Evolutionary conservation across 192 early-diverging fungal species (phyloP).

Genomic region (Backusella mclennaniae): DNA sequence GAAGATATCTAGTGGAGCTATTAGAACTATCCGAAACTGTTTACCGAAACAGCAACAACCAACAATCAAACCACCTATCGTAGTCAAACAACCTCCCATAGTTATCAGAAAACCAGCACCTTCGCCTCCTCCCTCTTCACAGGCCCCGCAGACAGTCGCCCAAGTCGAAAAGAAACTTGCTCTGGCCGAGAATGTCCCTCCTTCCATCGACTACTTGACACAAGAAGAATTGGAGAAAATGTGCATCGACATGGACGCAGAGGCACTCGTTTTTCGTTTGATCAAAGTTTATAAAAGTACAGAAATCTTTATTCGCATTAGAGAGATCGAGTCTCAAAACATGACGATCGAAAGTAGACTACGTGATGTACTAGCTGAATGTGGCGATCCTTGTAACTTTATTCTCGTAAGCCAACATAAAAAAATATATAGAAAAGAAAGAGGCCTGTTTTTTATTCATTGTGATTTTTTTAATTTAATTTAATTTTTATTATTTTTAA

Average conservation of each 20-base stretch:
- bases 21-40: not conserved
- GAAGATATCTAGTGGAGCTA: not conserved
- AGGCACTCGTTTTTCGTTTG: not conserved
- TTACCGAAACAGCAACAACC: not conserved
- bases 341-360: conserved; percentile 13
- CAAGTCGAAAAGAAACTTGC: not conserved
- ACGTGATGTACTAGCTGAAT: conserved; percentile 8
- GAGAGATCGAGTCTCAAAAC: conserved; percentile 14
- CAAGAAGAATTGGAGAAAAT: conserved; percentile 11
- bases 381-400: conserved; percentile 19
- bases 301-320: conserved; percentile 16
- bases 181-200: not conserved
- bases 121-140: not conserved
- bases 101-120: not conserved
- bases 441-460: not conserved
- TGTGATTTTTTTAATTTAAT: not conserved
- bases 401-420: conserved; percentile 17
- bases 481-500: not conserved
- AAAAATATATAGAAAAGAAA: not conserved
- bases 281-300: conserved; percentile 17
- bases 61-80: not conserved
- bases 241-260: conserved; percentile 10
- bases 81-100: not conserved
- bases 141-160: not conserved
- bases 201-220: not conserved